Conservation (phyloP, 306 rosid species). For the Crotalaria pallida region DNA sequence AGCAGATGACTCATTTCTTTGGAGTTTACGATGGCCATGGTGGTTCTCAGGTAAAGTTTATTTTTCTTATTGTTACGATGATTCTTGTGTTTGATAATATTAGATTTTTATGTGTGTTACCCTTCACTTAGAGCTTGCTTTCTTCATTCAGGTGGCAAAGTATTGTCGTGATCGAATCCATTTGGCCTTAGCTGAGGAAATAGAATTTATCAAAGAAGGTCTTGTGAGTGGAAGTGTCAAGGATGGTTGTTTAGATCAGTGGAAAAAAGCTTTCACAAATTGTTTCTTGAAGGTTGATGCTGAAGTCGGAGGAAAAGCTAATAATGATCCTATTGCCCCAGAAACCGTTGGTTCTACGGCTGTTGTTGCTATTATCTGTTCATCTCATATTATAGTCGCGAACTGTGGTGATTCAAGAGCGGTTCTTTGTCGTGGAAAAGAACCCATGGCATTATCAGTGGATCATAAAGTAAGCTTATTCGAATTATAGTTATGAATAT, state of each 20-base stretch:
- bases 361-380: slow-evolving; percentile 69
- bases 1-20: slow-evolving; percentile 66
- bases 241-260: slow-evolving; percentile 61
- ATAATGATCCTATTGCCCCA: slow-evolving; percentile 65
- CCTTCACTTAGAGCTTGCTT: slow-evolving; percentile 8
- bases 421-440: slow-evolving; percentile 84
- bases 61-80: neutral
- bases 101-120: neutral
- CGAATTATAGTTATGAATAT: slow-evolving; percentile 5
- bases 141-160: slow-evolving; percentile 63
- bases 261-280: slow-evolving; percentile 62
- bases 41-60: slow-evolving; percentile 62
- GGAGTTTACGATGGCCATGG: slow-evolving; percentile 96
- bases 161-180: slow-evolving; percentile 75
- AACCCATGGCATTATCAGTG: slow-evolving; percentile 73
- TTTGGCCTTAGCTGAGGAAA: slow-evolving; percentile 80
- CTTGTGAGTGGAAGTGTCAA: slow-evolving; percentile 31
- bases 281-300: slow-evolving; percentile 78
- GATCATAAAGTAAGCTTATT: slow-evolving; percentile 70
- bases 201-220: slow-evolving; percentile 48
- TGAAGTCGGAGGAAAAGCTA: slow-evolving; percentile 70
- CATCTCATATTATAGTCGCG: slow-evolving; percentile 79
- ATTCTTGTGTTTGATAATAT: neutral
- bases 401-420: slow-evolving; percentile 94
- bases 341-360: slow-evolving; percentile 96